phyloP scores from a whole-genome alignment of 768 basidiomycete species.

The Tulasnella sp. region DNA sequence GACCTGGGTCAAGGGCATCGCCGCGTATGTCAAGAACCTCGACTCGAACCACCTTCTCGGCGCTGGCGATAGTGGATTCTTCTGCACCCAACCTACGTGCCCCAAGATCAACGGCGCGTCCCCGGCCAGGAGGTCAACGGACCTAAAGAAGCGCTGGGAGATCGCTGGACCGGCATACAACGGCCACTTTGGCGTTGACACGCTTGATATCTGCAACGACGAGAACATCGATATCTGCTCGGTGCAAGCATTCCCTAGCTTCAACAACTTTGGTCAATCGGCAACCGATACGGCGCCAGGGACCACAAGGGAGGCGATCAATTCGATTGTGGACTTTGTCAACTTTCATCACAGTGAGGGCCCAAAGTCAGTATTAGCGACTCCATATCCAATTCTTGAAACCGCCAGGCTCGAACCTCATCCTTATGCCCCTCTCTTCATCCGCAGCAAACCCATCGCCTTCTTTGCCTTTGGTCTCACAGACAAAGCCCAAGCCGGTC shows the following conservation, averaged over 20 bases:
- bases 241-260: constrained; percentile 63
- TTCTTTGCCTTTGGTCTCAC: constrained; percentile 54
- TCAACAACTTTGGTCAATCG: constrained; percentile 43
- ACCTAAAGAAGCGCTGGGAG: constrained; percentile 30
- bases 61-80: constrained; percentile 53
- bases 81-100: constrained; percentile 31
- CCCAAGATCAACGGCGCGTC: constrained; percentile 41
- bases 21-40: constrained; percentile 33
- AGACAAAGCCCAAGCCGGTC: constrained; percentile 39
- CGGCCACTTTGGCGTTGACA: constrained; percentile 55
- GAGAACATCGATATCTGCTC: constrained; percentile 45
- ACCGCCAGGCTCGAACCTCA: neutral
- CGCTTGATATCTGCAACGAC: constrained; percentile 49
- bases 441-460: constrained; percentile 37
- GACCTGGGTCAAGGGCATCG: constrained; percentile 40
- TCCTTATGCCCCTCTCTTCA: neutral
- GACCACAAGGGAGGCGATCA: constrained; percentile 26
- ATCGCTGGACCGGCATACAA: constrained; percentile 42
- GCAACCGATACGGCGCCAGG: neutral
- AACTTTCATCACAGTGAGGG: constrained; percentile 45
- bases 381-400: no score
- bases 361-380: no score
- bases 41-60: constrained; percentile 58
- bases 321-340: constrained; percentile 38
- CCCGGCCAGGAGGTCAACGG: constrained; percentile 27